These are phyloP conservation scores for Penicillium nordicum DNA, from an alignment of 2,329 filamentous ascomycete genomes.

Conservation along the genomic window DNA sequence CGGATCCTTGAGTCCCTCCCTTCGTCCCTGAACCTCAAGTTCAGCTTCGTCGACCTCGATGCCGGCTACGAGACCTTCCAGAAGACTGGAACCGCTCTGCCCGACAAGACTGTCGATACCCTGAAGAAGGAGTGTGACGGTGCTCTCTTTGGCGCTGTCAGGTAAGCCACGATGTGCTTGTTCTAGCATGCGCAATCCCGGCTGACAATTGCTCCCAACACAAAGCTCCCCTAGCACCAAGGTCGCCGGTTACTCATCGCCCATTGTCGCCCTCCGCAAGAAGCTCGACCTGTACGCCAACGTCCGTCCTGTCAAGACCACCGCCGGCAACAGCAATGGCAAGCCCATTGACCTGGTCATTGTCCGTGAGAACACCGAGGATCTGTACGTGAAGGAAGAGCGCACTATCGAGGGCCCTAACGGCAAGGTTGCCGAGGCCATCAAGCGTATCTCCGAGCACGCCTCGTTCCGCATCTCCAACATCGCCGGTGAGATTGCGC, in stretches of 20 bases:
- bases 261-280: conserved; percentile 95
- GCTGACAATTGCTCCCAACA: conserved; percentile 1
- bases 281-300: conserved; percentile 94
- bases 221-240: conserved; percentile 75
- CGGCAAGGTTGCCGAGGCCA: conserved; percentile 88
- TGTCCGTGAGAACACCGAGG: conserved; percentile 97
- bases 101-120: conserved; percentile 85
- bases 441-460: conserved; percentile 90
- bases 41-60: conserved; percentile 88
- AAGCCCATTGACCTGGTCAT: conserved; percentile 91
- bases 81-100: conserved; percentile 80
- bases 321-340: conserved; percentile 47
- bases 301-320: conserved; percentile 90
- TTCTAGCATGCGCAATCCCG: background rate
- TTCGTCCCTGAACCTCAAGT: conserved; percentile 83
- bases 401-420: conserved; percentile 68
- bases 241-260: conserved; percentile 92
- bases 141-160: conserved; percentile 93
- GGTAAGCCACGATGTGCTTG: conserved; percentile 38
- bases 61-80: conserved; percentile 94
- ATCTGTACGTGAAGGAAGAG: conserved; percentile 97
- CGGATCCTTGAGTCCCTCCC: conserved; percentile 90
- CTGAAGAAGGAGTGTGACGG: conserved; percentile 90
- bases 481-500: conserved; percentile 92
- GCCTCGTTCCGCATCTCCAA: conserved; percentile 82